Evolutionary conservation across 495 filamentous ascomycete genomes (phyloP).

Genomic region (Hypoxylon crocopeplum): DNA sequence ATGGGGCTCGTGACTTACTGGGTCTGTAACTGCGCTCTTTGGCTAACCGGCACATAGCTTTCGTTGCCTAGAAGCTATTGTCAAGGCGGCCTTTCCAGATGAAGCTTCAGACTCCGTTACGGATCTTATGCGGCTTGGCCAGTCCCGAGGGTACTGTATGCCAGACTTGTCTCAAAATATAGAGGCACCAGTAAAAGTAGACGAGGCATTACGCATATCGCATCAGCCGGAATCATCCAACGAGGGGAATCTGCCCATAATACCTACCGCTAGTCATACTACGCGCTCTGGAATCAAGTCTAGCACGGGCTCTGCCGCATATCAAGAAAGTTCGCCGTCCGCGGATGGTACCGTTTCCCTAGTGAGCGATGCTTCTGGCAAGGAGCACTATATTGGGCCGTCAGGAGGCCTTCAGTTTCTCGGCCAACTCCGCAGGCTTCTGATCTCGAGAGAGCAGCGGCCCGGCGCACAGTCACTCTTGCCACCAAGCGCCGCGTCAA

Average conservation of each 20-base stretch:
- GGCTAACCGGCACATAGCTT: constrained; percentile 24
- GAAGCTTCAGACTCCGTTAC: constrained; percentile 42
- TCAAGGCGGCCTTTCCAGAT: constrained; percentile 21
- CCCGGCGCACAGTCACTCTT: constrained; percentile 1
- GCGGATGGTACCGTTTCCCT: constrained; percentile 21
- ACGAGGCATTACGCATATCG: constrained; percentile 8
- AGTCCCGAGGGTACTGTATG: constrained; percentile 40
- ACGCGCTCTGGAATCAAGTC: background rate
- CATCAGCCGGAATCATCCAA: background rate
- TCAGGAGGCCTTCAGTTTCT: constrained; percentile 45
- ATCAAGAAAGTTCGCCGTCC: background rate
- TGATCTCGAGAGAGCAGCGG: constrained; percentile 17
- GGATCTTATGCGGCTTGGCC: constrained; percentile 41
- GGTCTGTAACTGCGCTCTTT: constrained; percentile 38
- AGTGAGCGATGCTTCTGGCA: constrained; percentile 42
- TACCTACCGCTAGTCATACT: background rate
- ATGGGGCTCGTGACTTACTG: no score
- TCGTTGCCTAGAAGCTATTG: constrained; percentile 26
- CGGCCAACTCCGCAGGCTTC: constrained; percentile 40
- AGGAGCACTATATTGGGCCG: constrained; percentile 48
- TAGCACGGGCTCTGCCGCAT: background rate
- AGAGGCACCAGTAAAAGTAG: constrained; percentile 8
- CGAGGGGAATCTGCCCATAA: background rate
- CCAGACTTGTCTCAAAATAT: constrained; percentile 25
- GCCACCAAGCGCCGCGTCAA: constrained; percentile 9